Base-by-base conservation (phyloP, 345 rosid genomes). In the Murraya koenigii region DNA sequence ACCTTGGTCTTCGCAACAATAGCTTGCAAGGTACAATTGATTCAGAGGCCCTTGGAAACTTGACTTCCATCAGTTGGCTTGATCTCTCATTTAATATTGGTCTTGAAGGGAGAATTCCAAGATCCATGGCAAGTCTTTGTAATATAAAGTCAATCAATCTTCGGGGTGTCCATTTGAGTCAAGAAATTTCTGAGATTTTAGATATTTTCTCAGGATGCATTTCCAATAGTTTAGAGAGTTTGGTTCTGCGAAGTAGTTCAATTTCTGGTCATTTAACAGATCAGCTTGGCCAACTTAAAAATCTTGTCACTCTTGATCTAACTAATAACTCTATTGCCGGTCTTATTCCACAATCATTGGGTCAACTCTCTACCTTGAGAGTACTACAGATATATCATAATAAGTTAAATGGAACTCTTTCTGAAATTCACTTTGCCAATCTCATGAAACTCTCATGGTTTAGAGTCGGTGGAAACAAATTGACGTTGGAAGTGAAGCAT, bases 401-500 rank as follows among this genome's bases (percentile, higher is more conserved):
- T 10, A 9, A 71, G 11, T 54, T 52, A 33, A 71, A 72, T 1
- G 63, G 75, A 36, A 72, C 23, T 1, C 66, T 84, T 39, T 61
- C 72, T 6, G 79, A 78, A 71, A 52, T 49, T 30, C 82, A 81
- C 75, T 81, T 85, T 30, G 72, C 58, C 1, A 79, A 81, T 23
- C 86, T 85, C 26, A 73, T 80, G 23, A 78, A 44, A 13, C 17
- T 44, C 5, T 13, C 49, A 0, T 44, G 17, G 2, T 66, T 87
- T 25, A 6, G 20, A 2, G 3, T 3, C 0, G 69, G 83, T 54
- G 28, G 14, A 5, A 87, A 85, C 54, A 30, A 74, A 11, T 28
- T 84, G 23, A 25, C 35, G 28, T 36, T 82, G 63, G 60, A 75
- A 9, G 44, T 85, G 20, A 75, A 74, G 13, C 15, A 67, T 11